Percentiles rank a stretch among this genome's conserved stretches.
Conservation (phyloP, 2,329 filamentous ascomycete genomes). For the Phaeosphaeria sp. region DNA sequence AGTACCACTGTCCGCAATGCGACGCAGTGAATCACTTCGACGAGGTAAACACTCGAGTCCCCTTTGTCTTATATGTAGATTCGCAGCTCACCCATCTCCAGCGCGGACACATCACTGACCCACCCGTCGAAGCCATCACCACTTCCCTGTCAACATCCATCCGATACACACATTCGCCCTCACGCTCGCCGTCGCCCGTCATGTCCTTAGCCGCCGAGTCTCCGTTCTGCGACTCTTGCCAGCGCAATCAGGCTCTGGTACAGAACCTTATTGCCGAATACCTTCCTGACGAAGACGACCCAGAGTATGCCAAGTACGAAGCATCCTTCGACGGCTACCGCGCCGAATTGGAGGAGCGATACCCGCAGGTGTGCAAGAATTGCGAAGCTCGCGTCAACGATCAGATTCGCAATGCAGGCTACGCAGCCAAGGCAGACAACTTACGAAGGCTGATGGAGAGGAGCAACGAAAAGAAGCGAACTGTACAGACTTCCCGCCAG, state of each 20-base stretch:
- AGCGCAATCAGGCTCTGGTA: constrained; percentile 87
- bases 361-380: constrained; percentile 84
- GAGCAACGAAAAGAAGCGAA: constrained; percentile 36
- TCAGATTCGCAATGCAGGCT: constrained; percentile 73
- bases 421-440: constrained; percentile 84
- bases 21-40: constrained; percentile 90
- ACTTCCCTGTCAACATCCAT: constrained; percentile 23
- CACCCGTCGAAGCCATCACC: constrained; percentile 64
- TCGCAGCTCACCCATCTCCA: constrained; percentile 48
- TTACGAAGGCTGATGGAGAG: constrained; percentile 76
- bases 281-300: constrained; percentile 69
- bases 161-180: constrained; percentile 33
- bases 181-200: constrained; percentile 35
- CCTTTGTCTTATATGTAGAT: not conserved
- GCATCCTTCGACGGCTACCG: constrained; percentile 73
- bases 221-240: constrained; percentile 76
- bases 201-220: constrained; percentile 37
- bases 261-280: constrained; percentile 80
- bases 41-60: constrained; percentile 61
- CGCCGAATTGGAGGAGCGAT: constrained; percentile 76
- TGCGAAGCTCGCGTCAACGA: constrained; percentile 78
- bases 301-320: constrained; percentile 73
- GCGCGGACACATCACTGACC: constrained; percentile 90
- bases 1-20: constrained; percentile 63
- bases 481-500: constrained; percentile 43